Evolutionary conservation across 129 eudicot genomes (phyloP).

Genomic region (Smallanthus sonchifolius): DNA sequence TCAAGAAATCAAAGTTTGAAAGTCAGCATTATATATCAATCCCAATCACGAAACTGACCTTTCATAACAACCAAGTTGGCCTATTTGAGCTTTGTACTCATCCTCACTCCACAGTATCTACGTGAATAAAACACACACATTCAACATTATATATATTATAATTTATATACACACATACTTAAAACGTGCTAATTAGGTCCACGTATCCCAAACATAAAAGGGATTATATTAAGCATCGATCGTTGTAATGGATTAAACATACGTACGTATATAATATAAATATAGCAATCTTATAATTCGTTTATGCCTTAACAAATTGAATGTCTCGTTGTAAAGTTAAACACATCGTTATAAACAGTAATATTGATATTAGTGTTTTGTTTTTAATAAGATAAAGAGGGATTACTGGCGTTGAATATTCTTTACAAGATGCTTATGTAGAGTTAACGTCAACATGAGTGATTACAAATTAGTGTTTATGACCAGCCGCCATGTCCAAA

Average conservation of each 20-base stretch:
- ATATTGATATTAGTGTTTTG: too few relatives aligned
- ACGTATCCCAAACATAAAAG: not conserved
- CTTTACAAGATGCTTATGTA: not conserved
- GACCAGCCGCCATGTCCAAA: conserved; percentile 27
- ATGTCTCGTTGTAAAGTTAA: too few relatives aligned
- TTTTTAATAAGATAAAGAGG: too few relatives aligned
- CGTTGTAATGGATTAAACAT: too few relatives aligned
- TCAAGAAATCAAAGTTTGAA: conserved; percentile 30
- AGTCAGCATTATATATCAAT: conserved; percentile 13
- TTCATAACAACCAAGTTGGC: conserved; percentile 27
- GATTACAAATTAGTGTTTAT: not conserved
- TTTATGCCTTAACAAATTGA: too few relatives aligned
- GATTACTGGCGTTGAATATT: conserved; percentile 5
- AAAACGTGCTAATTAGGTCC: not conserved
- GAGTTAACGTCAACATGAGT: not conserved
- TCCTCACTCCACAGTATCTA: conserved; percentile 17
- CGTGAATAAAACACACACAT: conserved; percentile 1
- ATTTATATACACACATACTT: not conserved
- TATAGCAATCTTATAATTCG: too few relatives aligned
- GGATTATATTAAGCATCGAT: too few relatives aligned
- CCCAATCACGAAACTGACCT: conserved; percentile 1
- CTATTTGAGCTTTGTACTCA: conserved; percentile 19
- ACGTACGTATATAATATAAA: too few relatives aligned
- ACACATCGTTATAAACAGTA: too few relatives aligned
- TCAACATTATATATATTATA: not conserved